A percentile compares a stretch with the other conserved stretches of the same genome.
Evolutionary conservation across 1,139 yeast genomes (phyloP).

Genomic region (Taphrina confusa): DNA sequence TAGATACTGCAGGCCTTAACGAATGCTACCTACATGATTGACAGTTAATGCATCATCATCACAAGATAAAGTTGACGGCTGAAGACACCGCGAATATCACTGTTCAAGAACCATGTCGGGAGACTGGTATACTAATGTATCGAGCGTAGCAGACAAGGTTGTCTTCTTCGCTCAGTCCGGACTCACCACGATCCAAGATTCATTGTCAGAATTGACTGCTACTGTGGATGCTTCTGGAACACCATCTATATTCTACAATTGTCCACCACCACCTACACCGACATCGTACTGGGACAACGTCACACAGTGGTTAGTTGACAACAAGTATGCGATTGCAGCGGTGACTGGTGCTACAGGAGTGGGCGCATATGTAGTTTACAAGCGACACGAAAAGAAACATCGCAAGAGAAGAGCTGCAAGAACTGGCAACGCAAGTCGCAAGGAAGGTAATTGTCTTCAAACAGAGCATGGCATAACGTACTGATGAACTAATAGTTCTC

Average conservation of each 20-base stretch:
- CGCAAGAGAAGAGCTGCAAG: conserved; percentile 27
- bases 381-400: conserved; percentile 8
- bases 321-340: conserved; percentile 13
- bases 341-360: conserved; percentile 11
- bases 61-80: too few species aligned
- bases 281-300: conserved; percentile 9
- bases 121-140: conserved; percentile 28
- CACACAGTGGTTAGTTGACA: conserved; percentile 1
- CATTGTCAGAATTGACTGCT: conserved; percentile 3
- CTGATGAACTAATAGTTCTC: not conserved
- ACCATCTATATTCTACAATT: not conserved
- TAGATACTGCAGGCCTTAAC: too few species aligned
- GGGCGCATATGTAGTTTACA: conserved; percentile 11
- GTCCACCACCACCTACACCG: conserved; percentile 19
- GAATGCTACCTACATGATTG: too few species aligned
- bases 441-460: conserved; percentile 10
- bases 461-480: not conserved
- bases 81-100: too few species aligned
- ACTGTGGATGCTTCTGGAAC: not conserved
- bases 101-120: conserved; percentile 16
- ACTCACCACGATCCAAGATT: conserved; percentile 10
- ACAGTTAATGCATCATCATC: too few species aligned
- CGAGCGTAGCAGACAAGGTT: conserved; percentile 2
- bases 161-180: not conserved
- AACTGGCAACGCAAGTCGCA: conserved; percentile 29